Evolutionary conservation across 148 eudicot genomes (phyloP).

Genomic region (Cornus florida): DNA sequence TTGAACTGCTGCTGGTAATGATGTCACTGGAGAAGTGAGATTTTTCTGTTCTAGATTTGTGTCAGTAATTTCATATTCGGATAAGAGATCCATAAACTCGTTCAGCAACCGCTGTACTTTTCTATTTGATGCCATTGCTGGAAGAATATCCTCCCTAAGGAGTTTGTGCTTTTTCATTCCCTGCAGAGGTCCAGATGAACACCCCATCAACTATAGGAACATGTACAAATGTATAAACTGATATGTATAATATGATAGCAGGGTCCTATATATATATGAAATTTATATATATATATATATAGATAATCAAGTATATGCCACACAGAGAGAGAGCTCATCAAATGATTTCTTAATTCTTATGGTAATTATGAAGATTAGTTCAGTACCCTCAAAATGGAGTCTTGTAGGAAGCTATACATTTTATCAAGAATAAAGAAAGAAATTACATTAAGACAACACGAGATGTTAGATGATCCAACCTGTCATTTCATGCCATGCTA

Average conservation of each 20-base stretch:
- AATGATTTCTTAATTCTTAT: background rate
- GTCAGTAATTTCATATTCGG: conserved; percentile 68
- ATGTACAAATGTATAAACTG: background rate
- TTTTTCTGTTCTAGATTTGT: conserved; percentile 23
- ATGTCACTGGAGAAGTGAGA: conserved; percentile 14
- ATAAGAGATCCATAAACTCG: conserved; percentile 92
- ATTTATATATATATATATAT: no score
- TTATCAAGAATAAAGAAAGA: background rate
- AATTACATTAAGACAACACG: no score
- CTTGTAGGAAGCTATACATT: background rate
- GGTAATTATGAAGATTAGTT: background rate
- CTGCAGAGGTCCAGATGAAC: conserved; percentile 37
- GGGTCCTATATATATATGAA: no score
- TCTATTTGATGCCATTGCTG: conserved; percentile 91
- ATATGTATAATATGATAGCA: no score
- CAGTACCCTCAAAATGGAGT: background rate
- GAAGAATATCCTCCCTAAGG: conserved; percentile 91
- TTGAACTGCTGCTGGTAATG: conserved; percentile 23
- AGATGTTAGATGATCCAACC: no score
- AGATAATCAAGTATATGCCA: background rate
- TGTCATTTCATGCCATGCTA: no score
- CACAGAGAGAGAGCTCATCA: background rate
- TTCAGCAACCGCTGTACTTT: conserved; percentile 90
- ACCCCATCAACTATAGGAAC: background rate
- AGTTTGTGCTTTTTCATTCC: conserved; percentile 93